Conservation (phyloP, 345 rosid species). For the Rhodamnia rubescens region DNA sequence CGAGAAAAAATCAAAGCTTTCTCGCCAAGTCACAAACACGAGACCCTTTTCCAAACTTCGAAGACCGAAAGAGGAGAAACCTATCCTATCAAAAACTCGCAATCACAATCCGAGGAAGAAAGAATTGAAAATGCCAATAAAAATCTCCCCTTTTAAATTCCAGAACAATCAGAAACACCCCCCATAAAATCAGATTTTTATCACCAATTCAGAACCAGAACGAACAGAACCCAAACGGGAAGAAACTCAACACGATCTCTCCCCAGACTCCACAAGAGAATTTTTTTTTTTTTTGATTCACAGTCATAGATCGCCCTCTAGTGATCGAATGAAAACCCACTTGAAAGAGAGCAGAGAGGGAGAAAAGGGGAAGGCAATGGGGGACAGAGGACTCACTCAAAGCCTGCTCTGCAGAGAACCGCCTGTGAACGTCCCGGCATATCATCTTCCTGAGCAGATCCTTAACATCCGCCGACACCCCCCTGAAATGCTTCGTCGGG, state of each 20-base stretch:
- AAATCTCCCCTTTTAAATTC: neutral
- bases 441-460: conserved; percentile 78
- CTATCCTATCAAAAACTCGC: neutral
- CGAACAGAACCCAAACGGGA: neutral
- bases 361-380: neutral
- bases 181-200: neutral
- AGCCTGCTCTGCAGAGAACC: conserved; percentile 75
- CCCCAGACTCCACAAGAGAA: neutral
- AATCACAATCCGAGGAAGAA: neutral
- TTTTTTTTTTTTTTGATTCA: no score
- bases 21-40: neutral
- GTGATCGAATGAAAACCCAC: neutral
- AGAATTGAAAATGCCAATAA: neutral
- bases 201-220: neutral
- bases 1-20: neutral
- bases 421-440: conserved; percentile 55
- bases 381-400: conserved; percentile 35
- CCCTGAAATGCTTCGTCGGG: conserved; percentile 39
- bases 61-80: neutral
- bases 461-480: conserved; percentile 47
- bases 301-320: neutral
- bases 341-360: neutral
- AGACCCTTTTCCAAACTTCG: neutral
- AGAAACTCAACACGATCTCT: neutral
- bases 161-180: neutral